phyloP scores from a whole-genome alignment of 441 rosid genomes.

The Raphanus hybrid region DNA sequence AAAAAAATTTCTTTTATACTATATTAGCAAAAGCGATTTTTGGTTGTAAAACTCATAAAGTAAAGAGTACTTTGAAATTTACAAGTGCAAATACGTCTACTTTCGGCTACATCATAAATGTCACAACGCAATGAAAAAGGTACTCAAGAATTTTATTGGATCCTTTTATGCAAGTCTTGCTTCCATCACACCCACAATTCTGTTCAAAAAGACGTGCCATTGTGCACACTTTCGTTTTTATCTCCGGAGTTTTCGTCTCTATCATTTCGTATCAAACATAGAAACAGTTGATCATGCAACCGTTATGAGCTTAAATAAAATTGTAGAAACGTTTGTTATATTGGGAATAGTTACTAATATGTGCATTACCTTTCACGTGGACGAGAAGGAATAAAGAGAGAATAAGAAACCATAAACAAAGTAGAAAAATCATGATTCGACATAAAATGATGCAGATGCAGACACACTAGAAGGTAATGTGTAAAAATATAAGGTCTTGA shows the following conservation, averaged over 20 bases:
- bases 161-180: constrained; percentile 16
- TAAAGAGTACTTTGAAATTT: neutral
- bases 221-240: neutral
- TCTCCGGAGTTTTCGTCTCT: neutral
- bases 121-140: constrained; percentile 7
- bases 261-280: neutral
- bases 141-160: neutral
- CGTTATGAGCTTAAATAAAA: neutral
- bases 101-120: neutral
- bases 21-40: neutral
- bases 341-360: neutral
- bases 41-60: neutral
- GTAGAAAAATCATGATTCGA: neutral
- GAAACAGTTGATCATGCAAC: neutral
- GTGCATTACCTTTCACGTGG: neutral
- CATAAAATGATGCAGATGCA: too few species aligned
- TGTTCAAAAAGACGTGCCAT: neutral
- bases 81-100: neutral
- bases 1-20: neutral
- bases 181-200: constrained; percentile 6
- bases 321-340: neutral
- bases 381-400: neutral
- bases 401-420: neutral
- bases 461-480: too few species aligned
- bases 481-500: too few species aligned